Base-by-base conservation (phyloP, 495 filamentous ascomycete genomes). In the Bombardia bombarda region DNA sequence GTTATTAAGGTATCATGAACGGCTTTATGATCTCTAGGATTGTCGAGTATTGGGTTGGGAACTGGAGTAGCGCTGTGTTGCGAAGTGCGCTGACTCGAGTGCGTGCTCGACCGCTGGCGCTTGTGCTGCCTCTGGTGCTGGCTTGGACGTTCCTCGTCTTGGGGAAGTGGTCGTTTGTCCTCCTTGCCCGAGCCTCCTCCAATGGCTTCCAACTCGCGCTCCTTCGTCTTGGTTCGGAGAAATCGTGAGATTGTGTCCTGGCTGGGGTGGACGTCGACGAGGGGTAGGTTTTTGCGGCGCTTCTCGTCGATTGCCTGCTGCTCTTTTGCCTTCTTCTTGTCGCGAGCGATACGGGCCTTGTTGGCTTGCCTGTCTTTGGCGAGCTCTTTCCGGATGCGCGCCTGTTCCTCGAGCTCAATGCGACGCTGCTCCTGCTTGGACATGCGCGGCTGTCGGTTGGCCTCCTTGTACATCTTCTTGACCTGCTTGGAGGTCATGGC, bases 401-500 rank as follows among this genome's bases (percentile, higher is more conserved):
- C 66, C 43, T 70, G 66, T 25, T 70, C 68, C n/a, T 63, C 58
- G 4, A 55, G 53, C 28, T 70, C 66, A 16, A 60, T 40, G 1
- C 60, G 62, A 16, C 65, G 60, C 43, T 54, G 56, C 42, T 73
- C 69, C 31, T 54, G 61, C 41, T 61, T 65, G 40, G 64, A 61
- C 20, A 70, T 33, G 28, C 57, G 60, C 3, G 64, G 64, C 7
- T 42, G 53, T 24, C 52, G 51, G 19, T 52, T 70, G 0, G 47
- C 38, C 28, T 64, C 45, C 3, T 45, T 43, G 40, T 69, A 66
- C 8, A 55, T 46, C 33, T 70, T 68, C 52, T 64, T 59, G 9
- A 58, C 63, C 42, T 70, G 62, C 25, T 69, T 70, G 0, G 63
- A 60, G 17, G 68, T 73, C 69, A 71, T 73, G 38, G 38, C 18